Evolutionary conservation across 1,139 yeast genomes (phyloP).

Genomic region (Eremothecium gossypii): DNA sequence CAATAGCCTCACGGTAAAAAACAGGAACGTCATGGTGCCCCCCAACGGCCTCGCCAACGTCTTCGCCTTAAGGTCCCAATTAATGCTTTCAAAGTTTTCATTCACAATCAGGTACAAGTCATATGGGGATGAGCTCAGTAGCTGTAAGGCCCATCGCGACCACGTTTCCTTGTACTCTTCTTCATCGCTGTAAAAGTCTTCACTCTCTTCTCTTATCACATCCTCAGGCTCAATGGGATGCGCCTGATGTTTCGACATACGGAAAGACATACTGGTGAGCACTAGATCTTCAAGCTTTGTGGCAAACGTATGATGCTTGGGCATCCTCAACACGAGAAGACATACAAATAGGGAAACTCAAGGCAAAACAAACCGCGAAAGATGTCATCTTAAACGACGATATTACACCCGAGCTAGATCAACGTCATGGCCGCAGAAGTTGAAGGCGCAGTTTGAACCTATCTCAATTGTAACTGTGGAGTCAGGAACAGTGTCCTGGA

Average conservation of each 20-base stretch:
- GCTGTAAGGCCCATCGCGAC: constrained; percentile 23
- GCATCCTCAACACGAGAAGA: too few species aligned
- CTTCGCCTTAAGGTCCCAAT: constrained; percentile 54
- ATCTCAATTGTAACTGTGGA: constrained; percentile 7
- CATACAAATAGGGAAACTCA: too few species aligned
- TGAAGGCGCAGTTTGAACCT: constrained; percentile 7
- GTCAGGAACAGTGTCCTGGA: constrained; percentile 10
- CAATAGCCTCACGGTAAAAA: constrained; percentile 27
- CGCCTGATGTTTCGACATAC: constrained; percentile 13
- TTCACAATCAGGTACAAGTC: constrained; percentile 46
- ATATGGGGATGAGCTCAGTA: constrained; percentile 44
- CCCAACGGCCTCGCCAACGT: constrained; percentile 43
- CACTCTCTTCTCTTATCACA: constrained; percentile 8
- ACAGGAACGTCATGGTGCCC: constrained; percentile 29
- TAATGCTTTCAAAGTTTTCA: constrained; percentile 46
- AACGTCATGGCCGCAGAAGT: not conserved
- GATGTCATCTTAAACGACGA: not conserved
- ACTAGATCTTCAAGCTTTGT: not conserved
- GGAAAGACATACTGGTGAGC: constrained; percentile 13
- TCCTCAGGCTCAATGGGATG: constrained; percentile 9
- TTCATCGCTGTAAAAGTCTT: constrained; percentile 12
- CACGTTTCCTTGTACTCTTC: constrained; percentile 7
- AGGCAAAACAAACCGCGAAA: too few species aligned
- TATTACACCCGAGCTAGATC: not conserved
- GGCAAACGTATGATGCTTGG: too few species aligned